Evolutionary conservation across 129 eudicot species (phyloP).

Genomic region (Flaveria linearis): DNA sequence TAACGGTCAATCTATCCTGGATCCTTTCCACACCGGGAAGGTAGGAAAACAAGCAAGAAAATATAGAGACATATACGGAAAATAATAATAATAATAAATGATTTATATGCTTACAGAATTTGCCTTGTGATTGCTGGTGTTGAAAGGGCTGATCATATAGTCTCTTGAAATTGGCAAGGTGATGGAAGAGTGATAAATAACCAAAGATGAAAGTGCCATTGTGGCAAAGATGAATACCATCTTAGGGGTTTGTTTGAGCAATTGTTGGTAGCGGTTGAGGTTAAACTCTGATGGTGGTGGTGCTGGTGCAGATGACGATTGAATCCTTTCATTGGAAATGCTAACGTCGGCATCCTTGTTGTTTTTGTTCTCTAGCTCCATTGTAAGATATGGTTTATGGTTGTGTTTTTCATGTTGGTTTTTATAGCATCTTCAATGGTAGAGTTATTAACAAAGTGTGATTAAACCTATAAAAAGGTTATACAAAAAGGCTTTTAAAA

Average conservation of each 20-base stretch:
- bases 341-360: not conserved
- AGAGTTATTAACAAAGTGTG: too few species aligned
- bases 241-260: constrained; percentile 30
- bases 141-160: constrained; percentile 13
- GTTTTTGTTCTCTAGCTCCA: constrained; percentile 28
- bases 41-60: too few species aligned
- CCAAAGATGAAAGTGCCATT: constrained; percentile 24
- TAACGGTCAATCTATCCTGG: too few species aligned
- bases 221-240: constrained; percentile 36
- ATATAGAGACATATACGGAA: not conserved
- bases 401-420: not conserved
- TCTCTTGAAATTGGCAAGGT: constrained; percentile 20
- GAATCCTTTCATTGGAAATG: not conserved
- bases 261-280: constrained; percentile 4
- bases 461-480: too few species aligned
- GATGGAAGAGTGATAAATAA: constrained; percentile 22
- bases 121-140: not conserved
- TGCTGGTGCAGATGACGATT: not conserved
- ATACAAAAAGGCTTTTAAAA: not conserved
- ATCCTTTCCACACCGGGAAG: too few species aligned
- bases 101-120: constrained; percentile 27
- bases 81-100: not conserved
- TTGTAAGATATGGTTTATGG: constrained; percentile 1
- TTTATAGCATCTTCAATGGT: not conserved
- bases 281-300: constrained; percentile 9